Base-by-base conservation (phyloP, 176 grass and related monocot species). In the Typha latifolia region DNA sequence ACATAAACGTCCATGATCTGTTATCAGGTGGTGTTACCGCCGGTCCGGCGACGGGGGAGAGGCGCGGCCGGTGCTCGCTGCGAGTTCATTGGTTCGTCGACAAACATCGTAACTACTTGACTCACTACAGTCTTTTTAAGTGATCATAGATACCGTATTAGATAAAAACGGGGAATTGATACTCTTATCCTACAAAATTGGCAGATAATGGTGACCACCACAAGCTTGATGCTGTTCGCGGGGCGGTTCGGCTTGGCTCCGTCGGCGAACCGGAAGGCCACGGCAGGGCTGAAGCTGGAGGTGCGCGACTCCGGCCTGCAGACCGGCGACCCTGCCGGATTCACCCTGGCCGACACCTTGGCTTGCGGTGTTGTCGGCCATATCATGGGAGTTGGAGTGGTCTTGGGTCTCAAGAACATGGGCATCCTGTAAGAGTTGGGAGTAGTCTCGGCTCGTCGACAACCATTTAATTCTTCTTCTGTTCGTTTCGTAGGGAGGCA, bases 241-340 rank as follows among this genome's bases (percentile, higher is more conserved):
- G 94, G 94, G 11, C 68, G 94, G 66, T 97, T 97, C 67, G 94
- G 94, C 23, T 81, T 97, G 57, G 94, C 94, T n/a, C 94, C 94
- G 32, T 93, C 94, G 62, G 89, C 94, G 63, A 97, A 93, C 85
- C 62, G 89, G 78, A 92, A 90, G 75, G 76, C 94, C 14, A 97
- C 89, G 47, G 85, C 85, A 9, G 93, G 93, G 68, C 85, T 92
- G n/a, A 89, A 91, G 78, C 81, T 90, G 19, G 94, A 92, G 81
- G 83, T 72, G 24, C 86, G 76, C 12, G 89, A 97, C 72, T 90
- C 94, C 11, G 94, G 94, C 4, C 85, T 97, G 73, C 94, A 92
- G 94, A 92, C 83, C 2, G 89, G 85, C 37, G 94, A 92, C 72
- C 93, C 94, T 3, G 89, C 94, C 51, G 94, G 94, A 16, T 97